Percentiles rank a stretch among this genome's conserved stretches.
Conservation (phyloP, 2,329 filamentous ascomycete genomes). For the Ophiosphaerella korrae region DNA sequence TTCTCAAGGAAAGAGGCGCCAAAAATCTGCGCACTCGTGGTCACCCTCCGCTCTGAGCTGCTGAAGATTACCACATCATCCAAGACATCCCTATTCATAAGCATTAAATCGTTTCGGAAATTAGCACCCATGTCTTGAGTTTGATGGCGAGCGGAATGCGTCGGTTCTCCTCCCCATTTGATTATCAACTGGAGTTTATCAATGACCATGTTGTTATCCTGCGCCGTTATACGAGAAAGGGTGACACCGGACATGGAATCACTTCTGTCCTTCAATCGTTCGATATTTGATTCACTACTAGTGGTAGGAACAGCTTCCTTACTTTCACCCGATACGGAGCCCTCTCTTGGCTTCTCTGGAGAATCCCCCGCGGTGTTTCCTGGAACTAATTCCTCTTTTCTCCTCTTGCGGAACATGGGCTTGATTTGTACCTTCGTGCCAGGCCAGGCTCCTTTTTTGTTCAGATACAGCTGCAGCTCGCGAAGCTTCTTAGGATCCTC, state of each 20-base stretch:
- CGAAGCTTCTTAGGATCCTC: constrained; percentile 90
- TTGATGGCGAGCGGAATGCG: constrained; percentile 95
- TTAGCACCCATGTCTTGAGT: constrained; percentile 93
- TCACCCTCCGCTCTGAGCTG: constrained; percentile 92
- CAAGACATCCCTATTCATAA: constrained; percentile 90
- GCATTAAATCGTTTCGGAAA: constrained; percentile 90
- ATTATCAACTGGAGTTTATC: constrained; percentile 98
- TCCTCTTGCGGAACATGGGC: constrained; percentile 95
- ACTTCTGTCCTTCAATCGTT: constrained; percentile 52
- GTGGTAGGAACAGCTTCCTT: constrained; percentile 27
- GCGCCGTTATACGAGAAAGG: constrained; percentile 90
- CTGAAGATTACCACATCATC: constrained; percentile 95
- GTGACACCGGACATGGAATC: constrained; percentile 90
- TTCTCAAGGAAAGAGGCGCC: constrained; percentile 85
- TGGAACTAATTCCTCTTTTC: constrained; percentile 62
- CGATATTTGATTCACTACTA: constrained; percentile 18
- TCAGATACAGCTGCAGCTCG: constrained; percentile 80
- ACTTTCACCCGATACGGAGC: constrained; percentile 22
- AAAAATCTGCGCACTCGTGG: constrained; percentile 96
- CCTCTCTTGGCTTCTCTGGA: constrained; percentile 29
- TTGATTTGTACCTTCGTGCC: constrained; percentile 99
- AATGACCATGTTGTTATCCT: constrained; percentile 87
- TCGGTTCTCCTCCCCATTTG: constrained; percentile 98
- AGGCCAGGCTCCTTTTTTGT: constrained; percentile 91
- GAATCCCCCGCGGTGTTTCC: constrained; percentile 39